These are phyloP conservation scores for Phytopythium boreale DNA, from an alignment of 352 stramenopile species.

Conservation along the genomic window DNA sequence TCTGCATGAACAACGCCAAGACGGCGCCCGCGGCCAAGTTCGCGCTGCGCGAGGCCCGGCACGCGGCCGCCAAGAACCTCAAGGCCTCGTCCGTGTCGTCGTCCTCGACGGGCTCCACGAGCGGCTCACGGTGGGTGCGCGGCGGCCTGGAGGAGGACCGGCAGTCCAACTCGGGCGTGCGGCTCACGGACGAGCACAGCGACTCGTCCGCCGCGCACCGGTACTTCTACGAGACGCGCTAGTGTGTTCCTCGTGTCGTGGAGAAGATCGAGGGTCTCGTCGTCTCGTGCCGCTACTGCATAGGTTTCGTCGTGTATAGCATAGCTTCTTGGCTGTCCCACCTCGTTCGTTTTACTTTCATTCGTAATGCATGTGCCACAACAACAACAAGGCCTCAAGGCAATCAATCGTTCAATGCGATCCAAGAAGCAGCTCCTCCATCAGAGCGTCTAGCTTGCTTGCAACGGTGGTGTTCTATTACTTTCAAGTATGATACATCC, in stretches of 20 bases:
- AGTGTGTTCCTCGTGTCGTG: background rate
- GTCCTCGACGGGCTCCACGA: slow-evolving; percentile 24
- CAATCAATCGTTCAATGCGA: background rate
- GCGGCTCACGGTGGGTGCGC: slow-evolving; percentile 2
- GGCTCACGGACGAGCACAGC: slow-evolving; percentile 1
- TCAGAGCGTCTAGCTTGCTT: no score
- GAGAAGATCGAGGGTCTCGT: background rate
- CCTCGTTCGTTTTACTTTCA: background rate
- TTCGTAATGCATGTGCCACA: background rate
- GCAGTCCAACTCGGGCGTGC: slow-evolving; percentile 1
- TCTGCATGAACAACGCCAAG: slow-evolving; percentile 34
- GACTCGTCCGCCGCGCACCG: background rate
- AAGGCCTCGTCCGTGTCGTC: slow-evolving; percentile 17
- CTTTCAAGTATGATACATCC: background rate
- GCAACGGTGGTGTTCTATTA: background rate
- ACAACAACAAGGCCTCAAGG: background rate
- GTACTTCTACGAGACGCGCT: slow-evolving; percentile 8
- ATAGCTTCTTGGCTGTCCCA: background rate
- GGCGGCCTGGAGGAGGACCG: background rate
- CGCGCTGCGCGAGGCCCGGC: slow-evolving; percentile 18
- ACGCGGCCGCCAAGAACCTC: slow-evolving; percentile 9
- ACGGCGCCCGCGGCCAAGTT: slow-evolving; percentile 17
- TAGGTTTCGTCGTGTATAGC: background rate
- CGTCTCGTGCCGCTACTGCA: background rate
- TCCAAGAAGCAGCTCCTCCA: no score